A percentile compares a stretch with the other conserved stretches of the same genome.
Evolutionary conservation across 2,329 filamentous ascomycete species (phyloP).

Genomic region (Pseudocercospora vitis): DNA sequence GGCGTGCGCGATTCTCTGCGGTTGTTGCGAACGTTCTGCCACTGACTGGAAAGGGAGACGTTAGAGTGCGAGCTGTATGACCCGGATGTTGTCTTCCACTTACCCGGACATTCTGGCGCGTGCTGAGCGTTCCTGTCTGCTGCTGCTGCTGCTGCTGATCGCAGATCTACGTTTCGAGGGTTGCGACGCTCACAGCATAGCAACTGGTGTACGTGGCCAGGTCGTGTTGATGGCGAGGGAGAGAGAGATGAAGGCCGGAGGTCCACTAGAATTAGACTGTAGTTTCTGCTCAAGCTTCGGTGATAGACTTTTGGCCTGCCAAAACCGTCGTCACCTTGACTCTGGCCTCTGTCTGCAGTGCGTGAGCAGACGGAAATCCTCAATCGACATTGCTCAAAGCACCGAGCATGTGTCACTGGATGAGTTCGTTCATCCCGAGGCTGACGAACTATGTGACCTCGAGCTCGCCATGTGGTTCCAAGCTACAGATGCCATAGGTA

Average conservation of each 20-base stretch:
- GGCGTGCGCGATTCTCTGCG: conserved; percentile 30
- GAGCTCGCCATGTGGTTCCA: no score
- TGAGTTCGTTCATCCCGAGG: no score
- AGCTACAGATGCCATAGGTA: no score
- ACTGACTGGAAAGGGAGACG: neutral
- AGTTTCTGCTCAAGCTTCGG: no score
- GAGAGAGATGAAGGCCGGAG: neutral
- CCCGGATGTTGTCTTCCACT: neutral
- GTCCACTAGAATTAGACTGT: neutral
- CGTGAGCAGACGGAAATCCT: neutral
- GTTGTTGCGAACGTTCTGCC: conserved; percentile 5
- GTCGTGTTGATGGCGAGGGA: neutral
- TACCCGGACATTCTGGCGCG: conserved; percentile 1
- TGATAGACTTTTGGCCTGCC: neutral
- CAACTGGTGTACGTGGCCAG: neutral
- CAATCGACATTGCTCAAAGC: neutral
- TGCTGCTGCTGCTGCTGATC: neutral
- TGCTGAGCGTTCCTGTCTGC: neutral
- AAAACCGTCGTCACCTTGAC: neutral
- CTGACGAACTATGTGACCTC: no score
- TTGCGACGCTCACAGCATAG: neutral
- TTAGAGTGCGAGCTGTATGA: neutral
- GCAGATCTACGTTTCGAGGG: no score
- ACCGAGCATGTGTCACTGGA: no score
- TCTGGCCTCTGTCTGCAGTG: neutral